Conservation (phyloP, 2,329 filamentous ascomycete species). For the Pseudodiploospora longispora region DNA sequence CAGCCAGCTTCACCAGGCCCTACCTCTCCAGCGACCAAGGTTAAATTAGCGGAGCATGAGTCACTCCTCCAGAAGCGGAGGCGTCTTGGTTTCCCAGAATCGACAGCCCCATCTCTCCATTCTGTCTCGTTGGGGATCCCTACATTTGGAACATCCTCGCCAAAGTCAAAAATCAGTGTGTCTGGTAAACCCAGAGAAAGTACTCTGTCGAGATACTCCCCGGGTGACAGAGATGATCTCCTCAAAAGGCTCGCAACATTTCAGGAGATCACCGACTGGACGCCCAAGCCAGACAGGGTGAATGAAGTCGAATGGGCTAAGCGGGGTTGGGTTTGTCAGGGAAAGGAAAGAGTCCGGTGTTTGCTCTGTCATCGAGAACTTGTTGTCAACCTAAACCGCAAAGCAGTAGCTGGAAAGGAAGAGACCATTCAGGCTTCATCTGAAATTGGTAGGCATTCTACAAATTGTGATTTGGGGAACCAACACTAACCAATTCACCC, state of each 20-base stretch:
- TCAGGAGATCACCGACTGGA: conserved; percentile 85
- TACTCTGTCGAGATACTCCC: conserved; percentile 64
- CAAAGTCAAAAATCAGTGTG: conserved; percentile 14
- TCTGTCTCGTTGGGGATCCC: conserved; percentile 12
- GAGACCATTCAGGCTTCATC: conserved; percentile 46
- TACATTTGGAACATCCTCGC: conserved; percentile 12
- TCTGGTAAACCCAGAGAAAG: conserved; percentile 14
- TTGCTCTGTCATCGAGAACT: conserved; percentile 78
- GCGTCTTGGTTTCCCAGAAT: conserved; percentile 37
- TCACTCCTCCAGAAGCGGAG: conserved; percentile 45
- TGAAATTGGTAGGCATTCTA: conserved; percentile 41
- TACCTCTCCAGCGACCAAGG: conserved; percentile 4
- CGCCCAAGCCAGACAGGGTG: conserved; percentile 78
- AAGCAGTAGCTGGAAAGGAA: conserved; percentile 48
- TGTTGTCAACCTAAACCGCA: conserved; percentile 66
- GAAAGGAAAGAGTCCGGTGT: conserved; percentile 77
- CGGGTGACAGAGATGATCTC: conserved; percentile 77
- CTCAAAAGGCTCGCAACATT: conserved; percentile 77
- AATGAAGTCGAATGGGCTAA: conserved; percentile 94
- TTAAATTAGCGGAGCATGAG: conserved; percentile 21
- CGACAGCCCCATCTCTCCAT: conserved; percentile 25
- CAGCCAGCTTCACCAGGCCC: conserved; percentile 10
- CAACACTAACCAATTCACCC: conserved; percentile 9
- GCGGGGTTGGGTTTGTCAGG: conserved; percentile 80
- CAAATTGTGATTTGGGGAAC: background rate